Conservation (phyloP, 2,329 filamentous ascomycete species). For the Fusarium proliferatum region DNA sequence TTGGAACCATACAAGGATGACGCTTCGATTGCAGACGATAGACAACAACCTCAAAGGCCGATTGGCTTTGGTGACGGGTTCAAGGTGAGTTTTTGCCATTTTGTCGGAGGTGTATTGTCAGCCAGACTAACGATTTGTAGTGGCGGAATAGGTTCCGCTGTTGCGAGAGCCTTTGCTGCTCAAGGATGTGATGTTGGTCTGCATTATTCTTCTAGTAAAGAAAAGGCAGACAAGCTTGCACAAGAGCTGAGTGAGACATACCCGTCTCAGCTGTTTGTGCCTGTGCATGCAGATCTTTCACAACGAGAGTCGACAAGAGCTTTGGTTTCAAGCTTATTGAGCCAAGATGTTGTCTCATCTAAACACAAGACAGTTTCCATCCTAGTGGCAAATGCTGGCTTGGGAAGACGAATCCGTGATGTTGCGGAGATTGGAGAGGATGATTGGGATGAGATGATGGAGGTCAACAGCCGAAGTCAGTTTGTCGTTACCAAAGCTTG, state of each 20-base stretch:
- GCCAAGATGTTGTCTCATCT: background rate
- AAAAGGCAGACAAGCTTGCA: slow-evolving; percentile 47
- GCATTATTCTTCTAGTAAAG: slow-evolving; percentile 50
- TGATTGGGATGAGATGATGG: slow-evolving; percentile 52
- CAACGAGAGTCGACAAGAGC: slow-evolving; percentile 20
- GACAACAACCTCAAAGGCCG: slow-evolving; percentile 31
- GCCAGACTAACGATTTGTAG: slow-evolving; percentile 32
- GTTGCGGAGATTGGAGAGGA: slow-evolving; percentile 48
- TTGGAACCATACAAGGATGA: background rate
- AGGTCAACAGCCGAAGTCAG: slow-evolving; percentile 49
- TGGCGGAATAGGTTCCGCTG: slow-evolving; percentile 51
- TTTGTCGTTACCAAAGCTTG: slow-evolving; percentile 50
- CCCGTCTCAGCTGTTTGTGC: slow-evolving; percentile 1
- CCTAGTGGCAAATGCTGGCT: slow-evolving; percentile 49
- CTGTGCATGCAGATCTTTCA: slow-evolving; percentile 17
- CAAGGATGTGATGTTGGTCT: slow-evolving; percentile 51
- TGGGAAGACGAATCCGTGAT: slow-evolving; percentile 50
- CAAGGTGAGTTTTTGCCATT: slow-evolving; percentile 11
- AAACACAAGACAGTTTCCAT: slow-evolving; percentile 47
- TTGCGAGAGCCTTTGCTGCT: slow-evolving; percentile 48
- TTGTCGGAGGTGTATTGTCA: background rate
- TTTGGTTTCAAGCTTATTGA: background rate
- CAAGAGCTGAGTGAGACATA: slow-evolving; percentile 22
- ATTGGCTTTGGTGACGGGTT: slow-evolving; percentile 35
- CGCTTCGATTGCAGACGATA: slow-evolving; percentile 18